A percentile compares a stretch with the other conserved stretches of the same genome.
phyloP scores from a whole-genome alignment of 2,329 filamentous ascomycete genomes.

The Diaporthe helianthi region DNA sequence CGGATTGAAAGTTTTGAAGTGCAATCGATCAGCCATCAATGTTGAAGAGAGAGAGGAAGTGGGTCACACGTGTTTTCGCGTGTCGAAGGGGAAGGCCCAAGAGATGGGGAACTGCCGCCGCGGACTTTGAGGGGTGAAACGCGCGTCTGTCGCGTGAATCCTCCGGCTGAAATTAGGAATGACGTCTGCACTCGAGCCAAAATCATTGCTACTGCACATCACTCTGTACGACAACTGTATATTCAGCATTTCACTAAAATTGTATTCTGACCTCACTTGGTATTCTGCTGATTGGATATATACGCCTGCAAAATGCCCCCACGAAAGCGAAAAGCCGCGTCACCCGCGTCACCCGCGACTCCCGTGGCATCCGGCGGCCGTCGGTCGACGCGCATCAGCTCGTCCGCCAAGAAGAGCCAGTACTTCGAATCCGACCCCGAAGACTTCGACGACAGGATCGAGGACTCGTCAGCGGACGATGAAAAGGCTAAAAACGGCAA shows the following conservation, averaged over 20 bases:
- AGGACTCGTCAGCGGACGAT: slow-evolving; percentile 1
- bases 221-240: background rate
- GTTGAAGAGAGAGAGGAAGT: background rate
- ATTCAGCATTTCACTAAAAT: background rate
- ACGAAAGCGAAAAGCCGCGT: slow-evolving; percentile 34
- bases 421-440: slow-evolving; percentile 56
- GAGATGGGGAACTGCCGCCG: background rate
- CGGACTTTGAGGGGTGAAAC: background rate
- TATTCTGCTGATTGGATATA: background rate
- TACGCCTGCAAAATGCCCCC: slow-evolving; percentile 14
- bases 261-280: background rate
- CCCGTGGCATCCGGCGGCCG: slow-evolving; percentile 46
- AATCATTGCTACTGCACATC: background rate
- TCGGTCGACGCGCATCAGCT: slow-evolving; percentile 56
- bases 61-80: slow-evolving; percentile 15
- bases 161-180: slow-evolving; percentile 3
- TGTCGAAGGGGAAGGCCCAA: background rate
- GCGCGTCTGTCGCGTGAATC: slow-evolving; percentile 19
- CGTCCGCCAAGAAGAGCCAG: slow-evolving; percentile 53
- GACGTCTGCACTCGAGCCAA: slow-evolving; percentile 22
- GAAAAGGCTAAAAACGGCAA: slow-evolving; percentile 8
- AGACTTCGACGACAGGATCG: background rate
- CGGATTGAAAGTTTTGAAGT: background rate
- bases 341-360: slow-evolving; percentile 41
- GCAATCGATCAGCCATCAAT: no score